phyloP scores from a whole-genome alignment of 495 filamentous ascomycete species.

The Apiosordaria backusii region DNA sequence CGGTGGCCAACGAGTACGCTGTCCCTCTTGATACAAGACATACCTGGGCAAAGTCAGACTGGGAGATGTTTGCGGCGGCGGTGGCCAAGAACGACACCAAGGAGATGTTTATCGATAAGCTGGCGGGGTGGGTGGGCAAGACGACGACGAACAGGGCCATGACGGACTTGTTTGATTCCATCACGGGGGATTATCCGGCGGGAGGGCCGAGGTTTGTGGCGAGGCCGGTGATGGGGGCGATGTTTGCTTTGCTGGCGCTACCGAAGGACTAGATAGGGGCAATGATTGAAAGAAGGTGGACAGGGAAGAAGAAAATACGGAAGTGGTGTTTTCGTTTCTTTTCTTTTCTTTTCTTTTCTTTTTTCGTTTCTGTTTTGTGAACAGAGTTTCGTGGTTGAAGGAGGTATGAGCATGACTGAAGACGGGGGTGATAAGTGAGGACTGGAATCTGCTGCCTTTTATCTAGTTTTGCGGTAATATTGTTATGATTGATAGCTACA shows the following conservation, averaged over 20 bases:
- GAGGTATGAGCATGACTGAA: no score
- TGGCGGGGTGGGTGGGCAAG: constrained; percentile 74
- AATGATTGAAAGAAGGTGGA: background rate
- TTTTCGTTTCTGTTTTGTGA: background rate
- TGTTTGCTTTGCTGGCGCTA: constrained; percentile 76
- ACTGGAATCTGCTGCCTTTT: no score
- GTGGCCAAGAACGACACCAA: constrained; percentile 59
- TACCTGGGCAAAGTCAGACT: constrained; percentile 81
- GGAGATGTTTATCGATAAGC: constrained; percentile 60
- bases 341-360: background rate
- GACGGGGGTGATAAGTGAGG: no score
- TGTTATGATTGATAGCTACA: no score
- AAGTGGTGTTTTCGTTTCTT: background rate
- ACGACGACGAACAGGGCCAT: constrained; percentile 69
- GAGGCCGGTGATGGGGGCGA: constrained; percentile 75
- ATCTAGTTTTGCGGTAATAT: no score
- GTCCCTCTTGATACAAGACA: constrained; percentile 83
- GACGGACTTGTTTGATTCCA: constrained; percentile 76
- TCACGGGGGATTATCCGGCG: constrained; percentile 53
- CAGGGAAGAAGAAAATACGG: background rate
- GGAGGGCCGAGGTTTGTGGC: constrained; percentile 66
- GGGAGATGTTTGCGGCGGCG: constrained; percentile 82
- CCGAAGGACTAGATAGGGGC: constrained; percentile 12
- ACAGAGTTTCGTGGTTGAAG: no score
- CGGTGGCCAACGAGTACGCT: constrained; percentile 66